A percentile compares a stretch with the other conserved stretches of the same genome.
Conservation (phyloP, 148 eudicot genomes). For the Chenopodium formosanum region DNA sequence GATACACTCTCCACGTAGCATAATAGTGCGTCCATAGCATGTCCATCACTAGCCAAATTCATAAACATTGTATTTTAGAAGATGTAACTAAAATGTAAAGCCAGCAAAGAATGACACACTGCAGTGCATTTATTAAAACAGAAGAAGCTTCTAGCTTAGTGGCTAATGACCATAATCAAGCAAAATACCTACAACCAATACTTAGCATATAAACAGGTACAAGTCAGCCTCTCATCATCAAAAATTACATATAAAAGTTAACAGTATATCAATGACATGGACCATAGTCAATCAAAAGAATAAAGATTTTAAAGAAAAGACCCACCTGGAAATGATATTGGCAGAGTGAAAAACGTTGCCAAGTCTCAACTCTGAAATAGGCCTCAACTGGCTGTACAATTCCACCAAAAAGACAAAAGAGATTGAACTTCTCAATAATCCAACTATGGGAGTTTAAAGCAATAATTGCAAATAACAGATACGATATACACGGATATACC, state of each 20-base stretch:
- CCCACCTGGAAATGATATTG: constrained; percentile 80
- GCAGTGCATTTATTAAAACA: not conserved
- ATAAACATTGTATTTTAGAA: not conserved
- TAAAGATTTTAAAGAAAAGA: constrained; percentile 1
- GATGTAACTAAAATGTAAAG: constrained; percentile 5
- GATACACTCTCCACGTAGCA: not conserved
- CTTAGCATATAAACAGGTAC: not conserved
- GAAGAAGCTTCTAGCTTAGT: not conserved
- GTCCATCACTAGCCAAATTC: not conserved
- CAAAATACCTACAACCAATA: not conserved
- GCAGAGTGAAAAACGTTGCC: constrained; percentile 78
- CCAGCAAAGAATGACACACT: not conserved
- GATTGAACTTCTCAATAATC: not conserved
- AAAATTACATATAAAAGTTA: not conserved
- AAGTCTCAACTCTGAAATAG: constrained; percentile 77
- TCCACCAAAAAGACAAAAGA: constrained; percentile 5
- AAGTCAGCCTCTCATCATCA: not conserved
- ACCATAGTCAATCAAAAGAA: constrained; percentile 7
- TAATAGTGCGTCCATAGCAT: not conserved
- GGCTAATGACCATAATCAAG: not conserved
- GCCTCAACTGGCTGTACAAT: constrained; percentile 56
- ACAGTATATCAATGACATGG: constrained; percentile 2
- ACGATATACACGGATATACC: constrained; percentile 48
- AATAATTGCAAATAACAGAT: not conserved
- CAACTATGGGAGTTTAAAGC: not conserved